Evolutionary conservation across 768 basidiomycete genomes (phyloP), one percentile per base, ranked within the genome.

Genomic region (Panellus pusillus): DNA sequence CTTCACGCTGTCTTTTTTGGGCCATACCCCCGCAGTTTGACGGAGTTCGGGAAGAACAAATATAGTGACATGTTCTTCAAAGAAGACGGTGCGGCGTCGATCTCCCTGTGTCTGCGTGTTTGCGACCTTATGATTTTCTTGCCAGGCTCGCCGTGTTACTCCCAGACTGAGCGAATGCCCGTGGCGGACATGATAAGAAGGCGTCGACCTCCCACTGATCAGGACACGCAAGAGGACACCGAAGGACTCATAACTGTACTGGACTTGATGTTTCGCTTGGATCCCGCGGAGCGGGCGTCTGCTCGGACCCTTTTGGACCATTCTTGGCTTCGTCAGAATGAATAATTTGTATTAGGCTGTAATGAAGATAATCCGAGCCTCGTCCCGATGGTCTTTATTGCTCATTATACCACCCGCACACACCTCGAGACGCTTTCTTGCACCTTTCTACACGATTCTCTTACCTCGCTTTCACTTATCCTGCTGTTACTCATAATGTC

Each of bases 311-410:
- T 52, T 7, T 11, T 46, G 18, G 44, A 52, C 7, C 51, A 52
- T 17, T 44, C 44, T 12, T 52, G 51, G 51, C 51, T 52, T 52
- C n/a, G n/a, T n/a, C n/a, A n/a, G n/a, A n/a, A n/a, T n/a, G n/a
- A n/a, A n/a, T n/a, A n/a, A n/a, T n/a, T n/a, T n/a, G n/a, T n/a
- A n/a, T n/a, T n/a, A n/a, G n/a, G n/a, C n/a, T n/a, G n/a, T n/a
- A n/a, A n/a, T n/a, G n/a, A n/a, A n/a, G n/a, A n/a, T n/a, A n/a
- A n/a, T n/a, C n/a, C n/a, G n/a, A n/a, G n/a, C n/a, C n/a, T n/a
- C n/a, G n/a, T n/a, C n/a, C n/a, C n/a, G n/a, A n/a, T n/a, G n/a
- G n/a, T n/a, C n/a, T n/a, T n/a, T n/a, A n/a, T n/a, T n/a, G n/a
- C n/a, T n/a, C n/a, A n/a, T n/a, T n/a, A n/a, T n/a, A n/a, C n/a